Conservation (phyloP, 23 red algal species). For the Gracilaria gracilis region DNA sequence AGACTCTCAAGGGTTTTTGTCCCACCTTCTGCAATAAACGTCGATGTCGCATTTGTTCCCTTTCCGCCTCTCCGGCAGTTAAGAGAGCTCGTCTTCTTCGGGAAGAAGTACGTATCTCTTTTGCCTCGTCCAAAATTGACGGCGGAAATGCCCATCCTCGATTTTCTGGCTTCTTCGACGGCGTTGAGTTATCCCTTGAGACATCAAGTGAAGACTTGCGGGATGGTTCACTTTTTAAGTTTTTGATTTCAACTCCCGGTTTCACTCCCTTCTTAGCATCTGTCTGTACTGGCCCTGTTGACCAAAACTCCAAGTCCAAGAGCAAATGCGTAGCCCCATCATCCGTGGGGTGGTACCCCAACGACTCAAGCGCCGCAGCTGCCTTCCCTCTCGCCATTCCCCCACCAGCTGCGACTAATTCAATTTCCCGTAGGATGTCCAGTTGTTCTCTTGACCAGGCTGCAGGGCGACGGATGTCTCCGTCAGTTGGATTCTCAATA, state of each 20-base stretch:
- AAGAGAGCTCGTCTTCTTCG: slow-evolving; percentile 7
- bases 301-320: slow-evolving; percentile 65
- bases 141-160: slow-evolving; percentile 62
- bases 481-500: slow-evolving; percentile 17
- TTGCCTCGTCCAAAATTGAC: slow-evolving; percentile 48
- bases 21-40: not conserved
- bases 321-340: slow-evolving; percentile 60
- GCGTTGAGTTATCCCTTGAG: not conserved
- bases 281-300: slow-evolving; percentile 10
- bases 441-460: slow-evolving; percentile 73
- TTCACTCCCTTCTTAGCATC: not conserved
- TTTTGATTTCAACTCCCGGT: not conserved
- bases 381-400: slow-evolving; percentile 33
- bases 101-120: slow-evolving; percentile 7
- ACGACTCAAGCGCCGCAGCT: slow-evolving; percentile 34
- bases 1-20: slow-evolving; percentile 18
- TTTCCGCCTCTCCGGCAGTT: not conserved
- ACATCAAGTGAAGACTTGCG: not conserved
- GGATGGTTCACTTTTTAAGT: not conserved
- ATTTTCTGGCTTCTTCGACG: not conserved
- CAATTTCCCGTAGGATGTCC: slow-evolving; percentile 66
- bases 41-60: not conserved
- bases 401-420: slow-evolving; percentile 53
- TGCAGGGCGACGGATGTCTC: not conserved
- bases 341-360: slow-evolving; percentile 53